Conservation (phyloP, 148 eudicot species). For the Bassia scoparia region DNA sequence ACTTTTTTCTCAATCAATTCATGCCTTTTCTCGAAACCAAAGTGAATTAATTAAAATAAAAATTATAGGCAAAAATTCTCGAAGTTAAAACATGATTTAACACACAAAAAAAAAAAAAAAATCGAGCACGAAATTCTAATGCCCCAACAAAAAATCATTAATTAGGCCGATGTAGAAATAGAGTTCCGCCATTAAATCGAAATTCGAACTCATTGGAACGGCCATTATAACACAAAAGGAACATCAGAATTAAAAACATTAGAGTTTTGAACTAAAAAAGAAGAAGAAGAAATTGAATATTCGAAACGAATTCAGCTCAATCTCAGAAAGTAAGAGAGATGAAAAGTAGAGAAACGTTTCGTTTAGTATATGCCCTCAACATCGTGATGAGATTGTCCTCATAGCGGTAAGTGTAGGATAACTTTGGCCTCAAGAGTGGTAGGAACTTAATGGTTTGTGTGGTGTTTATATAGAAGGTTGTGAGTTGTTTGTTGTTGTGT, state of each 20-base stretch:
- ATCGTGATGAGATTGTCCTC: conserved; percentile 14
- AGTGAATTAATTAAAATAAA: too few relatives aligned
- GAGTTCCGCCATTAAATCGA: not conserved
- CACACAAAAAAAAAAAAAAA: not conserved
- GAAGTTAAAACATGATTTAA: not conserved
- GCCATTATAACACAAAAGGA: conserved; percentile 1
- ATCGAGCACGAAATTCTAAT: not conserved
- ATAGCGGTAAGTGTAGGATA: not conserved
- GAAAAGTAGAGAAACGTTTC: not conserved
- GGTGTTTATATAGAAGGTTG: too few relatives aligned
- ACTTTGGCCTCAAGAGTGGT: conserved; percentile 25
- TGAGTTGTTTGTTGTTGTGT: too few relatives aligned
- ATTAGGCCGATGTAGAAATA: conserved; percentile 34
- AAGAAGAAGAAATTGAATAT: not conserved
- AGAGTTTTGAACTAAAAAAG: not conserved
- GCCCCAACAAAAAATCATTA: conserved; percentile 14
- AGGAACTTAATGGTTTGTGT: too few relatives aligned
- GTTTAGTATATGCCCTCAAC: conserved; percentile 24
- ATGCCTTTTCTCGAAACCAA: too few relatives aligned
- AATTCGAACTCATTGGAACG: conserved; percentile 24
- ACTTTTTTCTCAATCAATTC: too few relatives aligned
- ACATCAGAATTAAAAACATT: not conserved
- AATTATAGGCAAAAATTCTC: not conserved
- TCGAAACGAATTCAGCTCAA: not conserved
- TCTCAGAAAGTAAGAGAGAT: not conserved